These are phyloP conservation scores for Scheffersomyces ergatensis DNA, from an alignment of 805 yeast genomes.

Conservation along the genomic window DNA sequence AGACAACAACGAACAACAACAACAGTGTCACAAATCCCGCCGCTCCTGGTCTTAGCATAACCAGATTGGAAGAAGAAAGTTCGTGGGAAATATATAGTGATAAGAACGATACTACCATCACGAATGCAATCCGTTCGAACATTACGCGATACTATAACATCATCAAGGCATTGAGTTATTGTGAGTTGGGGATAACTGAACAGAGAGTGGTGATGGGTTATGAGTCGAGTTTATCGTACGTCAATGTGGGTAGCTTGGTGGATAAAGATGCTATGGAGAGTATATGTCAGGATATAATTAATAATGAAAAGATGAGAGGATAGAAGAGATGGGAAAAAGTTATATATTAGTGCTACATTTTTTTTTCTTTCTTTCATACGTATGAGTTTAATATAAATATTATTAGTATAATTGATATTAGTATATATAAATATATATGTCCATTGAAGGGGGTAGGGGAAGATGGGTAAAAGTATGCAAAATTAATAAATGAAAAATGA, in stretches of 20 bases:
- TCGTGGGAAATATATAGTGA: slow-evolving; percentile 96
- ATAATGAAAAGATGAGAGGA: slow-evolving; percentile 76
- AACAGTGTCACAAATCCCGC: slow-evolving; percentile 11
- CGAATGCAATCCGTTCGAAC: slow-evolving; percentile 59
- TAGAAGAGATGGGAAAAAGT: too few species aligned
- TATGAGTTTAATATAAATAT: too few species aligned
- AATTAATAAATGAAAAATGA: too few species aligned
- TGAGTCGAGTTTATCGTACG: slow-evolving; percentile 83
- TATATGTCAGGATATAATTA: slow-evolving; percentile 70
- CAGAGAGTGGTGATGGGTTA: slow-evolving; percentile 76
- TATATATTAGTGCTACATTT: too few species aligned
- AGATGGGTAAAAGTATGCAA: too few species aligned
- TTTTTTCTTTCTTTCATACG: too few species aligned
- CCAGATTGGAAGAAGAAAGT: slow-evolving; percentile 87
- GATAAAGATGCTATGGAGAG: slow-evolving; percentile 71
- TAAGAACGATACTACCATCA: slow-evolving; percentile 68
- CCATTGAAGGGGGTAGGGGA: too few species aligned
- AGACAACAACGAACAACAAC: slow-evolving; percentile 12
- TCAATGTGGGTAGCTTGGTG: slow-evolving; percentile 64
- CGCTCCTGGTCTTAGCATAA: slow-evolving; percentile 53
- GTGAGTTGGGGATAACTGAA: slow-evolving; percentile 86
- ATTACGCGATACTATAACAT: slow-evolving; percentile 86
- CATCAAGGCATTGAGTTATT: slow-evolving; percentile 73
- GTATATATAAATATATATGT: too few species aligned
- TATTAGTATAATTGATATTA: too few species aligned